These are phyloP conservation scores for Phytophthora gonapodyides DNA, from an alignment of 352 stramenopile genomes.

Conservation along the genomic window DNA sequence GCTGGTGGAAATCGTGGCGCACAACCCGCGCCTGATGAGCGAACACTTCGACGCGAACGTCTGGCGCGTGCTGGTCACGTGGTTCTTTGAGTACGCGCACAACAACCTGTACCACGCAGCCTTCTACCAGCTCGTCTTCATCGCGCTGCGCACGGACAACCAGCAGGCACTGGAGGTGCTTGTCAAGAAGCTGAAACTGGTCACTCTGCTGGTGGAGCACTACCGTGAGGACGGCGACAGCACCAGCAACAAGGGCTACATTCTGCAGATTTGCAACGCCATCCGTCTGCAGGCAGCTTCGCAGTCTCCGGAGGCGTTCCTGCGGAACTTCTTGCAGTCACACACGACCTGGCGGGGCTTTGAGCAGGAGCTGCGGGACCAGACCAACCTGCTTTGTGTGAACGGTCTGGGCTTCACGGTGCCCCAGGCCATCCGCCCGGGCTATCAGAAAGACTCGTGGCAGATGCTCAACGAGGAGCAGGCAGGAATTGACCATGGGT, in stretches of 20 bases:
- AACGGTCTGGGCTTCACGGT: conserved; percentile 80
- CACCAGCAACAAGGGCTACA: conserved; percentile 88
- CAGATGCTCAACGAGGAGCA: conserved; percentile 63
- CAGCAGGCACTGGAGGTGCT: conserved; percentile 78
- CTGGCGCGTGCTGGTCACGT: conserved; percentile 86
- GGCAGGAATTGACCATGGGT: conserved; percentile 80
- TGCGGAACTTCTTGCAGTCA: conserved; percentile 90
- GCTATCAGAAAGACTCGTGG: conserved; percentile 69
- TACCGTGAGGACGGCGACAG: conserved; percentile 63
- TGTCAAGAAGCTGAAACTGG: conserved; percentile 89
- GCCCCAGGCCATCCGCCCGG: conserved; percentile 61
- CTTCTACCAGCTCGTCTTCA: conserved; percentile 92
- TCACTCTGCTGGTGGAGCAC: conserved; percentile 84
- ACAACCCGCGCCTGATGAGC: conserved; percentile 73
- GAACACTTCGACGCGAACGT: conserved; percentile 82
- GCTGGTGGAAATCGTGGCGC: conserved; percentile 84
- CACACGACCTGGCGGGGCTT: conserved; percentile 87
- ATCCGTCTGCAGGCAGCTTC: conserved; percentile 89
- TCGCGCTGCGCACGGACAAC: conserved; percentile 86
- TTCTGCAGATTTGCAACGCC: conserved; percentile 89
- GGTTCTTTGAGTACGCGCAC: conserved; percentile 93
- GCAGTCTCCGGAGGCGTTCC: conserved; percentile 85
- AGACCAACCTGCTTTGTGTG: conserved; percentile 59
- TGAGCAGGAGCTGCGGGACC: conserved; percentile 62
- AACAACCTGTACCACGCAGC: conserved; percentile 91